phyloP scores from a whole-genome alignment of 2,329 filamentous ascomycete genomes.

The Pseudocercospora macadamiae region DNA sequence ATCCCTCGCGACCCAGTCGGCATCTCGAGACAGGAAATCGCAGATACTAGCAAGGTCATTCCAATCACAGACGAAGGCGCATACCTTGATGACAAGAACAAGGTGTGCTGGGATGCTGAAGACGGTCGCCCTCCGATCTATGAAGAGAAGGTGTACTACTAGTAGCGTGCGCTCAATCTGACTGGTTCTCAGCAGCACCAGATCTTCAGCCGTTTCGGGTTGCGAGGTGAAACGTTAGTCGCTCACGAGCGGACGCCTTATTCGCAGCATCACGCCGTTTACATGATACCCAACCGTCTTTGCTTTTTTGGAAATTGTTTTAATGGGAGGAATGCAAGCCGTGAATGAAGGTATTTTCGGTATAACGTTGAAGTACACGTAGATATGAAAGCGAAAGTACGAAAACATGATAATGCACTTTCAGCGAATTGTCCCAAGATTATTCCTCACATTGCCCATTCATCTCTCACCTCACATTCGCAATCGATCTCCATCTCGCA shows the following conservation, averaged over 20 bases:
- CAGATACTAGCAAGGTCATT: slow-evolving; percentile 70
- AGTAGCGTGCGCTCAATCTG: slow-evolving; percentile 15
- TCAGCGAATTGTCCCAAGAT: background rate
- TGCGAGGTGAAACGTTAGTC: too few relatives aligned
- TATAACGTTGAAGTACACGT: background rate
- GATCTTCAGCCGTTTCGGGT: too few relatives aligned
- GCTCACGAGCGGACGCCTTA: too few relatives aligned
- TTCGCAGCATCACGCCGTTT: too few relatives aligned
- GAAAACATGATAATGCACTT: background rate
- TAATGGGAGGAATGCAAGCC: background rate
- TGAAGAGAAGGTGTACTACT: slow-evolving; percentile 59
- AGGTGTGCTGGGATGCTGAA: slow-evolving; percentile 61
- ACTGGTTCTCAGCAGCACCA: slow-evolving; percentile 8
- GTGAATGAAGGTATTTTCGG: background rate
- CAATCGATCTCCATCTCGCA: slow-evolving; percentile 31
- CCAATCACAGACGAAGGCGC: slow-evolving; percentile 81
- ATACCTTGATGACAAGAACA: slow-evolving; percentile 70
- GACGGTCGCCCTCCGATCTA: slow-evolving; percentile 62
- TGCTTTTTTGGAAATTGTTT: slow-evolving; percentile 4
- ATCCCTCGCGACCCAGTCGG: slow-evolving; percentile 76
- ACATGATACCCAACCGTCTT: too few relatives aligned
- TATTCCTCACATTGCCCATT: background rate
- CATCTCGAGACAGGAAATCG: slow-evolving; percentile 75
- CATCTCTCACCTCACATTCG: too few relatives aligned
- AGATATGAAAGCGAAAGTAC: background rate